A percentile compares a stretch with the other conserved stretches of the same genome.
Evolutionary conservation across 257 asterid genomes (phyloP).

Genomic region (Euphrasia confusa): DNA sequence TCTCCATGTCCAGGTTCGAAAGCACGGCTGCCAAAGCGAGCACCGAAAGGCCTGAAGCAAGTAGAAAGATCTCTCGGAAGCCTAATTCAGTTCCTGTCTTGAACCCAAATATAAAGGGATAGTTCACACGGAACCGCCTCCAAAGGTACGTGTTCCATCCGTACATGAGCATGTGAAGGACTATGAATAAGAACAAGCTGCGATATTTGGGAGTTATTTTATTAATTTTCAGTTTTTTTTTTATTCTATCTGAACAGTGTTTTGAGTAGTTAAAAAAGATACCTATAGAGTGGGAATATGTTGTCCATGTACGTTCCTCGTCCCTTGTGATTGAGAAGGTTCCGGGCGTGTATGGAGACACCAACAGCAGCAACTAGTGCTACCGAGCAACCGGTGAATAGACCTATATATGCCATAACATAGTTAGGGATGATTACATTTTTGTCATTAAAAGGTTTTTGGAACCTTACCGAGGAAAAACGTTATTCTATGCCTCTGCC

Average conservation of each 20-base stretch:
- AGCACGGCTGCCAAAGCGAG: slow-evolving; percentile 60
- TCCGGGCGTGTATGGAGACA: slow-evolving; percentile 40
- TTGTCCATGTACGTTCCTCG: slow-evolving; percentile 52
- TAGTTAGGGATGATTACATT: too few relatives aligned
- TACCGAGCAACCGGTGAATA: slow-evolving; percentile 67
- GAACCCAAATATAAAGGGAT: slow-evolving; percentile 69
- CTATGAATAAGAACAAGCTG: slow-evolving; percentile 61
- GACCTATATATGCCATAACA: slow-evolving; percentile 35
- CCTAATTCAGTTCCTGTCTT: slow-evolving; percentile 70
- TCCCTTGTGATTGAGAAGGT: slow-evolving; percentile 42
- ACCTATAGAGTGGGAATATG: slow-evolving; percentile 87
- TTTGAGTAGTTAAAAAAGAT: not conserved
- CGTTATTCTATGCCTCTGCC: slow-evolving; percentile 38
- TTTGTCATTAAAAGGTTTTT: not conserved
- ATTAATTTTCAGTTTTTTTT: too few relatives aligned
- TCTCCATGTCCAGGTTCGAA: slow-evolving; percentile 77
- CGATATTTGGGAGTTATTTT: slow-evolving; percentile 7
- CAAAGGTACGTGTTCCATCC: slow-evolving; percentile 56
- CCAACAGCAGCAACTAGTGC: slow-evolving; percentile 50
- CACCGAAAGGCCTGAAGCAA: slow-evolving; percentile 68
- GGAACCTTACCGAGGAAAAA: slow-evolving; percentile 38
- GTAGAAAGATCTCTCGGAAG: slow-evolving; percentile 64
- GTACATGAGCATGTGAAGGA: slow-evolving; percentile 76
- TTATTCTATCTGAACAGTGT: too few relatives aligned
- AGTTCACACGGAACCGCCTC: slow-evolving; percentile 71